These are phyloP conservation scores for Posidonia oceanica DNA, from an alignment of 116 monocot species.

Conservation along the genomic window DNA sequence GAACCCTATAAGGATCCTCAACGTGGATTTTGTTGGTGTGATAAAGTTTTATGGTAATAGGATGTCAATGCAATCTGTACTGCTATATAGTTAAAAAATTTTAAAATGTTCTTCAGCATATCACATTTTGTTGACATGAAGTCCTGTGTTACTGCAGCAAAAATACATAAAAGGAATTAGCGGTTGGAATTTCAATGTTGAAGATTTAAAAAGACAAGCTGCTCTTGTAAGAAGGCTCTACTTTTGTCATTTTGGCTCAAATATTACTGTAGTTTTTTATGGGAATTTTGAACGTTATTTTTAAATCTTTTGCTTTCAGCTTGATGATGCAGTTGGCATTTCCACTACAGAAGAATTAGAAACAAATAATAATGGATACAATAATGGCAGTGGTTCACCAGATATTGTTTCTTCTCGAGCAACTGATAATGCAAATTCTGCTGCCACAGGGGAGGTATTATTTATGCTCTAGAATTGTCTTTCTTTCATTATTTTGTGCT, in stretches of 20 bases:
- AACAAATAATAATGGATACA: constrained; percentile 17
- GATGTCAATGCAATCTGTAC: no score
- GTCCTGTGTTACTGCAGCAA: constrained; percentile 31
- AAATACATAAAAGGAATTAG: constrained; percentile 94
- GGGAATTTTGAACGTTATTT: neutral
- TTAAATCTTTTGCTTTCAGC: constrained; percentile 17
- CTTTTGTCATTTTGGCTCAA: neutral
- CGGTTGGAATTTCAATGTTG: constrained; percentile 95
- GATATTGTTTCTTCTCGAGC: constrained; percentile 17
- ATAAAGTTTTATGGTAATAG: neutral
- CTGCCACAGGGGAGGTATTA: constrained; percentile 37
- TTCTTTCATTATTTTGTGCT: neutral
- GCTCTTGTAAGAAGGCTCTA: constrained; percentile 48
- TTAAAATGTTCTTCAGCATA: neutral
- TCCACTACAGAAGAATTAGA: constrained; percentile 28
- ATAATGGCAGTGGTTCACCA: constrained; percentile 12
- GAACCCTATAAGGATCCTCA: no score
- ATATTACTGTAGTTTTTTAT: neutral
- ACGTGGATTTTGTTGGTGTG: neutral
- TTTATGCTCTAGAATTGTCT: neutral
- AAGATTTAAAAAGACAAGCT: constrained; percentile 90
- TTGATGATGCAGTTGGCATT: constrained; percentile 22
- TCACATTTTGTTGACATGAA: neutral
- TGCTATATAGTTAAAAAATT: no score
- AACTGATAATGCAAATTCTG: constrained; percentile 9